These are phyloP conservation scores for Mycosphaerella sp. DNA, from an alignment of 2,329 filamentous ascomycete species.

Conservation along the genomic window DNA sequence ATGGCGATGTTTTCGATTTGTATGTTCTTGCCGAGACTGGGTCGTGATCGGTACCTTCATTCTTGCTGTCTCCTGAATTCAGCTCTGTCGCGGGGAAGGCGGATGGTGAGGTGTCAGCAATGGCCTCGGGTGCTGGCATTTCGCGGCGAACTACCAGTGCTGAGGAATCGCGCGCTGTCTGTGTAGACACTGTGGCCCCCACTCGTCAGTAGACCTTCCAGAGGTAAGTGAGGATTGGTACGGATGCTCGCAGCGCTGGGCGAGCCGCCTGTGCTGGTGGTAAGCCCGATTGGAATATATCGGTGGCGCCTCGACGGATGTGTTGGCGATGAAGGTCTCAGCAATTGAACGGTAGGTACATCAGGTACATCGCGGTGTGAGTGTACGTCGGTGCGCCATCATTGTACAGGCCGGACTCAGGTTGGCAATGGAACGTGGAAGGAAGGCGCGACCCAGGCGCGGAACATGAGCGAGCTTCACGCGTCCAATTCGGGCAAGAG, in stretches of 20 bases:
- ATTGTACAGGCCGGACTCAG: background rate
- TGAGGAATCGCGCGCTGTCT: too few species aligned
- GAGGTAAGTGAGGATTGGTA: too few species aligned
- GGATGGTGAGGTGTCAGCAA: too few species aligned
- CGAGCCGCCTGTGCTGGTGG: background rate
- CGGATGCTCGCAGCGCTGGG: background rate
- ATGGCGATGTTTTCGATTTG: too few species aligned
- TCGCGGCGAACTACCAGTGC: too few species aligned
- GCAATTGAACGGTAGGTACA: background rate
- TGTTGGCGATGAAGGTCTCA: constrained; percentile 2
- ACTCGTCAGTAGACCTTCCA: too few species aligned
- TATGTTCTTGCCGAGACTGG: too few species aligned
- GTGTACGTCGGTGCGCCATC: background rate
- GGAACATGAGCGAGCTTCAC: background rate
- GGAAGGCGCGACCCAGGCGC: background rate
- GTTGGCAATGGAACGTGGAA: background rate
- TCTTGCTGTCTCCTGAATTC: background rate
- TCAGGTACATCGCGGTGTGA: background rate
- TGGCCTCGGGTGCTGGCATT: too few species aligned
- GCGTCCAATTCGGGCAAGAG: too few species aligned
- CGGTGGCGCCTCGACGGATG: constrained; percentile 1
- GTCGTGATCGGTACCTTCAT: too few species aligned
- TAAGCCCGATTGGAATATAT: background rate
- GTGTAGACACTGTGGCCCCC: too few species aligned
- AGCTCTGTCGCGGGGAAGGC: too few species aligned